Evolutionary conservation across 1,284 basidiomycete species (phyloP).

Genomic region (Ceratobasidium sp.): DNA sequence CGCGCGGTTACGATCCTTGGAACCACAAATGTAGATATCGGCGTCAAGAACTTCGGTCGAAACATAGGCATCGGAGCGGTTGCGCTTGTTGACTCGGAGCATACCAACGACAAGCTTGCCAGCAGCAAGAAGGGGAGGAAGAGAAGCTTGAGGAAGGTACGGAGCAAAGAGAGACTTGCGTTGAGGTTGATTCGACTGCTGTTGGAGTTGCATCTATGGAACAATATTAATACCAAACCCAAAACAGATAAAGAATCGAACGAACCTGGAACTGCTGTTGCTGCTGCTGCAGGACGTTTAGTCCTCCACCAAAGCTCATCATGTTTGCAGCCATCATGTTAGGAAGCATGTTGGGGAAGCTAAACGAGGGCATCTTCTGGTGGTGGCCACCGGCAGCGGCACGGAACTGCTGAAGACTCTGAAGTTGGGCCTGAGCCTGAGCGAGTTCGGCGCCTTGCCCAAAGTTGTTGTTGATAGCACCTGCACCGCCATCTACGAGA

Average conservation of each 20-base stretch:
- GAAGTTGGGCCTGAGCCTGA: constrained; percentile 95
- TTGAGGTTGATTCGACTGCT: constrained; percentile 89
- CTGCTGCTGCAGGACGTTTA: constrained; percentile 85
- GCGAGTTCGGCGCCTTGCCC: constrained; percentile 82
- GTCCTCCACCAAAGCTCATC: constrained; percentile 87
- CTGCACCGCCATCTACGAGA: constrained; percentile 76
- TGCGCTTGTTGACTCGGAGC: constrained; percentile 98
- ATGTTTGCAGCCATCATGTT: constrained; percentile 96
- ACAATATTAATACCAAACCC: background rate
- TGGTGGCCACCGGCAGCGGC: constrained; percentile 95
- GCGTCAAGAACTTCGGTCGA: constrained; percentile 99
- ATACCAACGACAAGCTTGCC: constrained; percentile 99
- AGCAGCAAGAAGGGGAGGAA: constrained; percentile 96
- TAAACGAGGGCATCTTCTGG: constrained; percentile 96
- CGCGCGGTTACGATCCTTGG: constrained; percentile 98
- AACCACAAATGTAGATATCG: constrained; percentile 98
- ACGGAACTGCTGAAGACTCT: constrained; percentile 96
- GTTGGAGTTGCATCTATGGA: constrained; percentile 85
- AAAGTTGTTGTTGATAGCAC: constrained; percentile 72
- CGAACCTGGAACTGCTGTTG: constrained; percentile 73
- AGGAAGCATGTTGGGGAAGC: constrained; percentile 95
- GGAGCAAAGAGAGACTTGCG: constrained; percentile 99
- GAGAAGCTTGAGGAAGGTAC: constrained; percentile 96
- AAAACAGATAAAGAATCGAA: constrained; percentile 64
- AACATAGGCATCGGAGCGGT: constrained; percentile 98